Conservation (phyloP, 192 early-diverging fungal genomes). For the Chytriomyces hyalinus region DNA sequence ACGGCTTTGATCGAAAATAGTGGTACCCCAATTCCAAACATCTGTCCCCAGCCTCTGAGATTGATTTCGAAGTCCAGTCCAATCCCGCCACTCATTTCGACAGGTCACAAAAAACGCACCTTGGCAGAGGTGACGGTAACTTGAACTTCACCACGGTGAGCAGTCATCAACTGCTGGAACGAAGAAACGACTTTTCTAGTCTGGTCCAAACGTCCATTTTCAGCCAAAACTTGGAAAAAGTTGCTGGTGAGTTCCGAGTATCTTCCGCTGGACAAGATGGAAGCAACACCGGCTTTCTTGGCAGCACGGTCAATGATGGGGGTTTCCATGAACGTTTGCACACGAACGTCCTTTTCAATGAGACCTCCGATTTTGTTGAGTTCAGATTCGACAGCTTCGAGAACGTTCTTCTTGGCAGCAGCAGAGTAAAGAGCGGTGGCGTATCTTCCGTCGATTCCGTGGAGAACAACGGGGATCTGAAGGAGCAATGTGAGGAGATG, state of each 20-base stretch:
- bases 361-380: constrained; percentile 69
- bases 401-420: constrained; percentile 79
- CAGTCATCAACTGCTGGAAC: constrained; percentile 84
- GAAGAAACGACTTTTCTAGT: constrained; percentile 80
- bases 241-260: constrained; percentile 84
- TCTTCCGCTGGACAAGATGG: constrained; percentile 68
- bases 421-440: constrained; percentile 96
- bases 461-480: constrained; percentile 82
- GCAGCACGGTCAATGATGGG: constrained; percentile 80
- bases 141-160: constrained; percentile 84
- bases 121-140: constrained; percentile 90
- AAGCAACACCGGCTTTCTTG: constrained; percentile 78
- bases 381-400: constrained; percentile 85
- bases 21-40: neutral
- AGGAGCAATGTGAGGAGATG: neutral
- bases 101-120: constrained; percentile 49
- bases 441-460: constrained; percentile 96
- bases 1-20: neutral
- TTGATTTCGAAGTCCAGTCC: neutral
- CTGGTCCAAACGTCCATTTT: constrained; percentile 92
- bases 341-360: constrained; percentile 73
- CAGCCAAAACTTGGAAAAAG: constrained; percentile 89
- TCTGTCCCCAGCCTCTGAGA: neutral
- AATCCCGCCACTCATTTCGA: neutral
- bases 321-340: constrained; percentile 80